Evolutionary conservation across 164 flowering plant species (phyloP).

Genomic region (Umbellularia californica): DNA sequence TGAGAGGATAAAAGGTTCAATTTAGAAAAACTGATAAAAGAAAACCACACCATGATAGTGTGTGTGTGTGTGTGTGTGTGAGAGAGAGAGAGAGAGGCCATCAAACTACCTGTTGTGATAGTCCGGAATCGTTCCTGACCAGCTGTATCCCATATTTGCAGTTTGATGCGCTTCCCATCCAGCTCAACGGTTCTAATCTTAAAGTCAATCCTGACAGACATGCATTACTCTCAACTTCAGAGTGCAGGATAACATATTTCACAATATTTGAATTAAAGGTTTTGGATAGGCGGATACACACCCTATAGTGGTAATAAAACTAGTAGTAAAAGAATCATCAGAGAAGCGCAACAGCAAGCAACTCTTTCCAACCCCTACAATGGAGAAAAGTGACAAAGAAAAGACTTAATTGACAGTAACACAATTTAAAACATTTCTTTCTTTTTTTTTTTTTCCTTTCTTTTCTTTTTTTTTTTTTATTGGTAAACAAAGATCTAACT

Average conservation of each 20-base stretch:
- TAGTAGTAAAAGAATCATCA: constrained; percentile 60
- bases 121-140: constrained; percentile 65
- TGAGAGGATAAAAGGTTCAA: too few relatives aligned
- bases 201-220: constrained; percentile 43
- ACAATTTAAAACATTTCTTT: too few relatives aligned
- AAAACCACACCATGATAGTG: neutral
- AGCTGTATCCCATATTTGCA: constrained; percentile 68
- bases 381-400: neutral
- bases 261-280: constrained; percentile 1
- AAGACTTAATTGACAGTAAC: too few relatives aligned
- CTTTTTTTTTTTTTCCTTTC: too few relatives aligned
- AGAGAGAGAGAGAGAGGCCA: too few relatives aligned
- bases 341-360: constrained; percentile 60
- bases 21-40: neutral
- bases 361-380: constrained; percentile 65
- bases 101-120: constrained; percentile 42
- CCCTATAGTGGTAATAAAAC: constrained; percentile 65
- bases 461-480: too few relatives aligned
- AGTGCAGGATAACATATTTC: neutral
- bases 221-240: constrained; percentile 15
- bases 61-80: neutral
- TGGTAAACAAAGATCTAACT: too few relatives aligned
- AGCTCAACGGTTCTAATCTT: constrained; percentile 58
- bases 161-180: constrained; percentile 58
- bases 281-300: constrained; percentile 11